Evolutionary conservation across 2,329 filamentous ascomycete genomes (phyloP).

Genomic region (Cercospora sp.): DNA sequence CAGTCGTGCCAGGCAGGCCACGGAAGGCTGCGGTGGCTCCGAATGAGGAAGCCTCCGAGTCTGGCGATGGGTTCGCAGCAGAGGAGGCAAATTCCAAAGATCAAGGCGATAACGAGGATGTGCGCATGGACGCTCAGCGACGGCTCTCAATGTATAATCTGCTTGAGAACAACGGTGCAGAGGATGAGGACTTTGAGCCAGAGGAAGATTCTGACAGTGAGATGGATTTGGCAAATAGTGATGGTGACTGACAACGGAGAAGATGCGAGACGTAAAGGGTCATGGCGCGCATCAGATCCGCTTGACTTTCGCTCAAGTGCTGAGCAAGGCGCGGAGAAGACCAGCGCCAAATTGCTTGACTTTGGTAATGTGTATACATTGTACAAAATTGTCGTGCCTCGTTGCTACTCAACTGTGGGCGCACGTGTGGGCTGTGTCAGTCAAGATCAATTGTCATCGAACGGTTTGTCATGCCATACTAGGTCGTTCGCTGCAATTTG

Average conservation of each 20-base stretch:
- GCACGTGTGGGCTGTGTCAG: neutral
- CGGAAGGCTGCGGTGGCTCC: neutral
- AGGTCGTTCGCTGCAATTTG: neutral
- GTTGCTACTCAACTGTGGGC: neutral
- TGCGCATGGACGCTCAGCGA: neutral
- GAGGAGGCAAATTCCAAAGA: neutral
- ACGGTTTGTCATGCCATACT: neutral
- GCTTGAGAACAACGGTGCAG: neutral
- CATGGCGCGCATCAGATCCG: neutral
- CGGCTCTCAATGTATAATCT: constrained; percentile 9
- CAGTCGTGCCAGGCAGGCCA: neutral
- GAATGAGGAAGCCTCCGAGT: neutral
- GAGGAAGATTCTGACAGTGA: constrained; percentile 2
- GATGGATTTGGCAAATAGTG: neutral
- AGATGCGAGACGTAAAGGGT: neutral
- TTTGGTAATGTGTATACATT: neutral
- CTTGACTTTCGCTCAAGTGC: neutral
- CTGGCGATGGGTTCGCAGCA: neutral
- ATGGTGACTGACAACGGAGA: neutral
- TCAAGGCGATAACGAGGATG: neutral
- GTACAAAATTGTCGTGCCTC: neutral
- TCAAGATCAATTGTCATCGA: neutral
- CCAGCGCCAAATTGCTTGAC: neutral
- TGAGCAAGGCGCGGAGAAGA: neutral
- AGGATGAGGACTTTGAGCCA: constrained; percentile 5